phyloP scores from a whole-genome alignment of 192 early-diverging fungal species.

The Podochytrium sp. region DNA sequence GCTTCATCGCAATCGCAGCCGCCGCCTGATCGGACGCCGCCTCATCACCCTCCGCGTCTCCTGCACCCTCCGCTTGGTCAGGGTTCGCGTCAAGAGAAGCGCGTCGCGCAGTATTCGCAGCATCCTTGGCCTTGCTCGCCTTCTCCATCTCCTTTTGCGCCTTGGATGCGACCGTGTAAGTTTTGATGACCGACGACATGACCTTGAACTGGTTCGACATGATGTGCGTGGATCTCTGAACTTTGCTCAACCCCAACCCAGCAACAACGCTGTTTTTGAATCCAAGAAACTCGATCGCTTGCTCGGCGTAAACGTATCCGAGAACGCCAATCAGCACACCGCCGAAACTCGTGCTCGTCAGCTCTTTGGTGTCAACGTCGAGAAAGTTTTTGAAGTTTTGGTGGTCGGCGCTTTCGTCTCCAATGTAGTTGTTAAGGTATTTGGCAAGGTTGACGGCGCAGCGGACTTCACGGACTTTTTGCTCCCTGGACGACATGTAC shows the following conservation, averaged over 20 bases:
- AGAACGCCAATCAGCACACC: conserved; percentile 43
- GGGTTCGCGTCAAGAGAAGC: too few relatives aligned
- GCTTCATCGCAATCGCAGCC: conserved; percentile 20
- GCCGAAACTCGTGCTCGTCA: conserved; percentile 38
- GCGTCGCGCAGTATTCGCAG: too few relatives aligned
- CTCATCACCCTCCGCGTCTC: background rate
- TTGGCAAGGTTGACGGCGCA: conserved; percentile 41
- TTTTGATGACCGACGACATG: conserved; percentile 31
- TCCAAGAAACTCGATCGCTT: conserved; percentile 31
- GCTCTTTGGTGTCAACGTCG: conserved; percentile 32
- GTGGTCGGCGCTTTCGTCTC: conserved; percentile 30
- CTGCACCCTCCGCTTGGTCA: conserved; percentile 1
- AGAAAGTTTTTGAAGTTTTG: conserved; percentile 27
- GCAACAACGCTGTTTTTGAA: conserved; percentile 37
- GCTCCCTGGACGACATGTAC: conserved; percentile 14
- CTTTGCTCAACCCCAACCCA: conserved; percentile 33
- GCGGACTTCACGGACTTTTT: conserved; percentile 42
- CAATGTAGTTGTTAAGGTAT: conserved; percentile 37
- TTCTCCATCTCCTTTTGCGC: conserved; percentile 34
- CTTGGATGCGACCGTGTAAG: conserved; percentile 35
- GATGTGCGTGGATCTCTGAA: conserved; percentile 32
- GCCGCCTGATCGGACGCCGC: background rate
- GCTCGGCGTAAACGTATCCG: conserved; percentile 42
- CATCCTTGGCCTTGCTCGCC: background rate
- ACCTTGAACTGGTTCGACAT: conserved; percentile 31